These are phyloP conservation scores for Kalmusia sp. DNA, from an alignment of 2,329 filamentous ascomycete genomes.

Conservation along the genomic window DNA sequence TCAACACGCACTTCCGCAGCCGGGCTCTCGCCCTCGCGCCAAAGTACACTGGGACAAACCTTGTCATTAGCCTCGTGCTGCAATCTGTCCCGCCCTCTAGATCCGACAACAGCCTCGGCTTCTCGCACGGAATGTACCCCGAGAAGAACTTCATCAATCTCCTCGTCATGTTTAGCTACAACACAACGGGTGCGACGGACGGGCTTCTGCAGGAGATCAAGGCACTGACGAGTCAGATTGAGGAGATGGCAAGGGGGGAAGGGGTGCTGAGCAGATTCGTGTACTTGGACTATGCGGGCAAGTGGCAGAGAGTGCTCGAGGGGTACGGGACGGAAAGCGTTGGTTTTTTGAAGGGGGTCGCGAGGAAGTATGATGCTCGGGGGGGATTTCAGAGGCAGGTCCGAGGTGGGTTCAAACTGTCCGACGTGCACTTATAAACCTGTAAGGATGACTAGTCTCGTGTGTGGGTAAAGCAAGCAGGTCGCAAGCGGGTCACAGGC, in stretches of 20 bases:
- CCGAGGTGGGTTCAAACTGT: too few species aligned
- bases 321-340: constrained; percentile 25
- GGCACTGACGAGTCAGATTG: constrained; percentile 25
- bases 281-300: constrained; percentile 46
- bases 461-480: too few species aligned
- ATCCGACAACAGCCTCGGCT: constrained; percentile 22
- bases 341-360: constrained; percentile 16
- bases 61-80: constrained; percentile 25
- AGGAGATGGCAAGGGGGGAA: constrained; percentile 24
- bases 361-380: constrained; percentile 30
- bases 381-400: constrained; percentile 20
- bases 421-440: too few species aligned
- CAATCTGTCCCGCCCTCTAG: constrained; percentile 25
- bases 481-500: too few species aligned
- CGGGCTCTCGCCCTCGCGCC: constrained; percentile 19
- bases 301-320: constrained; percentile 41
- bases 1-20: constrained; percentile 4
- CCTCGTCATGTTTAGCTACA: constrained; percentile 31
- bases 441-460: too few species aligned
- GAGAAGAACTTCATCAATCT: constrained; percentile 28
- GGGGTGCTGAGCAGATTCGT: constrained; percentile 23
- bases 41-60: constrained; percentile 17
- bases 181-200: constrained; percentile 16
- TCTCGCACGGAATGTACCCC: too few species aligned
- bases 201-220: constrained; percentile 25